phyloP scores from a whole-genome alignment of 768 basidiomycete genomes.

The Lyophyllum semitale region DNA sequence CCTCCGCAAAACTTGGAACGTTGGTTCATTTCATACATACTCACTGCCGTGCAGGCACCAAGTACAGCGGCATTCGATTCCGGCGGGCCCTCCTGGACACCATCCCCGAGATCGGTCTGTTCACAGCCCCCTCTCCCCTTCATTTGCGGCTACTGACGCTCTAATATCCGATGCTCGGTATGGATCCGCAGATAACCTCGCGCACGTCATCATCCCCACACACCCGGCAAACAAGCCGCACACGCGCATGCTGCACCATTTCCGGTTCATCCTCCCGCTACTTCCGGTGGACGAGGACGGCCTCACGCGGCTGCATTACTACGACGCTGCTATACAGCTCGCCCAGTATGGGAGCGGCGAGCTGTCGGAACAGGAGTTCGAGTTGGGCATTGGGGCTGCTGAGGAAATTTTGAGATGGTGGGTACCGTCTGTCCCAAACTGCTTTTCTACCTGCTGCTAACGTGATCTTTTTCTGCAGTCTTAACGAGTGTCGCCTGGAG shows the following conservation, averaged over 20 bases:
- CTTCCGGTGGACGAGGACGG: constrained; percentile 60
- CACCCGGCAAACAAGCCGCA: constrained; percentile 72
- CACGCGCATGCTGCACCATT: constrained; percentile 77
- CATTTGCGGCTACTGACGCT: neutral
- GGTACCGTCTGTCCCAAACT: constrained; percentile 18
- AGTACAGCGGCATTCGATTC: constrained; percentile 62
- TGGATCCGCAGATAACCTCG: constrained; percentile 56
- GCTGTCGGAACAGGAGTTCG: constrained; percentile 69
- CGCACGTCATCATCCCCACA: constrained; percentile 72
- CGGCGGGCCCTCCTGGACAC: constrained; percentile 72
- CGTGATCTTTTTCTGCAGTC: constrained; percentile 32
- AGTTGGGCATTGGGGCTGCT: constrained; percentile 61
- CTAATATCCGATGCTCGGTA: neutral
- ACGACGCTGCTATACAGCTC: constrained; percentile 75
- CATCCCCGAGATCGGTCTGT: constrained; percentile 67
- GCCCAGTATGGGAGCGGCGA: constrained; percentile 62
- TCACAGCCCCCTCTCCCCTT: neutral
- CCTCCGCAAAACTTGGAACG: neutral
- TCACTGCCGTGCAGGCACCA: constrained; percentile 43
- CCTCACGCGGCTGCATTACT: constrained; percentile 71
- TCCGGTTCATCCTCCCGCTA: constrained; percentile 73
- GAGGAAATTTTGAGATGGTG: constrained; percentile 64
- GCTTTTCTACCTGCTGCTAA: neutral
- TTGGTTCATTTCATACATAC: neutral
- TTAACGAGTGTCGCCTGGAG: constrained; percentile 65